Percentiles rank a stretch among this genome's conserved stretches.
These are phyloP conservation scores for Populus euphratica DNA, from an alignment of 345 rosid species.

Conservation along the genomic window DNA sequence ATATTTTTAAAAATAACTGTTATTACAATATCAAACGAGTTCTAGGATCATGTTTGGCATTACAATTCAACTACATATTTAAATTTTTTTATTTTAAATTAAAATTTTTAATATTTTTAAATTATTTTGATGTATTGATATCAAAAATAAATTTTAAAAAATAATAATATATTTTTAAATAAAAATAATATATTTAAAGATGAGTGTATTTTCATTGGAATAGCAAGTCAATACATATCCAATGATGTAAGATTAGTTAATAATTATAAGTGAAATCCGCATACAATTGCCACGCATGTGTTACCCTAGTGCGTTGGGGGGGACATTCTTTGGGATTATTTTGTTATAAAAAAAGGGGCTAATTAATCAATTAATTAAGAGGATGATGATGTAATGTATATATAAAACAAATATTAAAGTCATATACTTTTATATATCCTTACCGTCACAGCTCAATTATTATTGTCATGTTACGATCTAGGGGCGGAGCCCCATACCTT, in stretches of 20 bases:
- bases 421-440: background rate
- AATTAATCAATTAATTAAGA: too few relatives aligned
- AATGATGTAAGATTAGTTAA: background rate
- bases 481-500: too few relatives aligned
- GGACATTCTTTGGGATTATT: background rate
- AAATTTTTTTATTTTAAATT: too few relatives aligned
- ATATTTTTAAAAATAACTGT: rapidly evolving
- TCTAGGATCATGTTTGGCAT: rapidly evolving
- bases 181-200: too few relatives aligned
- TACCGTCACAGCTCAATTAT: background rate
- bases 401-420: background rate
- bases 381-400: background rate
- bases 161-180: too few relatives aligned
- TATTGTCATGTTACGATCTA: background rate
- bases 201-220: background rate
- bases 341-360: background rate
- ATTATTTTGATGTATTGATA: rapidly evolving
- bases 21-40: too few relatives aligned
- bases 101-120: too few relatives aligned
- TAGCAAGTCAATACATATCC: background rate
- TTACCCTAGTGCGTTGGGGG: background rate
- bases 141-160: too few relatives aligned
- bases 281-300: too few relatives aligned
- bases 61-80: rapidly evolving
- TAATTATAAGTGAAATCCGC: background rate